phyloP scores from a whole-genome alignment of 2,329 filamentous ascomycete genomes.

The Sporothrix globosa region DNA sequence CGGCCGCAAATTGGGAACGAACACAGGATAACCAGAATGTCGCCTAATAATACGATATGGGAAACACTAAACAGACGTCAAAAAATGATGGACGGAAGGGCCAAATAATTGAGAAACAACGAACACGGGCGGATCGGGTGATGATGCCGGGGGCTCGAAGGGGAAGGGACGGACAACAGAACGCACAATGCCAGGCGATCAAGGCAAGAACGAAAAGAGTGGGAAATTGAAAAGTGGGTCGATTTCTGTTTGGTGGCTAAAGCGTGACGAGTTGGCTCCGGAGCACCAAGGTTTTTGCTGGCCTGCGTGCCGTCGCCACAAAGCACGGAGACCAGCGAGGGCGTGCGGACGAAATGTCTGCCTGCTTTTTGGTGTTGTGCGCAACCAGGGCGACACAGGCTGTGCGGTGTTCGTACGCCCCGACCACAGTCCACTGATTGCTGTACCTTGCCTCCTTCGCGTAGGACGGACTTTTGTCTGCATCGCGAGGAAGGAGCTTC shows the following conservation, averaged over 20 bases:
- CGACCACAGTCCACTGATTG: conserved; percentile 7
- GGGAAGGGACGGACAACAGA: conserved; percentile 34
- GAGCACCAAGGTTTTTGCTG: conserved; percentile 16
- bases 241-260: conserved; percentile 21
- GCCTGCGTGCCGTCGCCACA: conserved; percentile 21
- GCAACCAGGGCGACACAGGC: conserved; percentile 23
- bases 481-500: neutral
- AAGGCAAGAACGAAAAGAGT: neutral
- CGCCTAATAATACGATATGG: conserved; percentile 4
- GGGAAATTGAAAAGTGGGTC: conserved; percentile 30
- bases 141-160: conserved; percentile 38
- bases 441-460: conserved; percentile 11
- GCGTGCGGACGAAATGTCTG: conserved; percentile 23
- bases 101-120: conserved; percentile 27
- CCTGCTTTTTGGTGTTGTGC: neutral
- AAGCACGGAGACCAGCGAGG: conserved; percentile 14
- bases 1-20: neutral
- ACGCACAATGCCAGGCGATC: conserved; percentile 17
- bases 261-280: conserved; percentile 15
- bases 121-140: conserved; percentile 39
- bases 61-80: neutral
- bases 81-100: conserved; percentile 1
- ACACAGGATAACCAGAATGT: neutral
- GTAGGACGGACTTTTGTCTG: neutral
- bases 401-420: conserved; percentile 24